Evolutionary conservation across 768 basidiomycete species (phyloP).

Genomic region (Leucogyrophana mollusca): DNA sequence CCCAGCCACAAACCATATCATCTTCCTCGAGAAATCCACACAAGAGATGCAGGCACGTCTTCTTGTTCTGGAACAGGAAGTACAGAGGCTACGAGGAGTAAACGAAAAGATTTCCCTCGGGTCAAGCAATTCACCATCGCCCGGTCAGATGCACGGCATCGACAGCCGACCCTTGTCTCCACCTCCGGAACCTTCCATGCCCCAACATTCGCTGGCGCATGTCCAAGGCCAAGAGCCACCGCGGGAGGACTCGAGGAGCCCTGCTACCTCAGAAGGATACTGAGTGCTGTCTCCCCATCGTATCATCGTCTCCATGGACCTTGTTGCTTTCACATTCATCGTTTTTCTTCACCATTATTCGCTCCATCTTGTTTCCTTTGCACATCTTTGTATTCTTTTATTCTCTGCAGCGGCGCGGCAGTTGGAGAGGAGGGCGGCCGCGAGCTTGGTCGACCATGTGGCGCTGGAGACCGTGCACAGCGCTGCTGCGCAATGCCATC

Average conservation of each 20-base stretch:
- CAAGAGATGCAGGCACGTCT: slow-evolving; percentile 71
- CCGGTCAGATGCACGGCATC: slow-evolving; percentile 38
- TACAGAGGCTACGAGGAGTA: slow-evolving; percentile 65
- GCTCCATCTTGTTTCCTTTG: slow-evolving; percentile 30
- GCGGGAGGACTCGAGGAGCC: slow-evolving; percentile 57
- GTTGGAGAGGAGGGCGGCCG: slow-evolving; percentile 14
- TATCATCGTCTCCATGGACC: slow-evolving; percentile 21
- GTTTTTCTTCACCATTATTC: slow-evolving; percentile 31
- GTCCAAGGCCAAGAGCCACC: slow-evolving; percentile 61
- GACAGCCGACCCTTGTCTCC: slow-evolving; percentile 60
- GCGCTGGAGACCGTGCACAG: slow-evolving; percentile 33
- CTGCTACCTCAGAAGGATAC: slow-evolving; percentile 29
- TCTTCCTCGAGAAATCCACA: slow-evolving; percentile 68
- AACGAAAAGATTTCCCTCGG: slow-evolving; percentile 84
- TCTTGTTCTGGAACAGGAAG: slow-evolving; percentile 63
- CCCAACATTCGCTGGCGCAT: slow-evolving; percentile 50
- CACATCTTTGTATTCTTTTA: slow-evolving; percentile 32
- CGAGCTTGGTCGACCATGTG: slow-evolving; percentile 19
- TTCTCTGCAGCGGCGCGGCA: slow-evolving; percentile 23
- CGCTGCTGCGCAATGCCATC: slow-evolving; percentile 27
- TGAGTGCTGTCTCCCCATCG: slow-evolving; percentile 18
- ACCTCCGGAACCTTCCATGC: slow-evolving; percentile 53
- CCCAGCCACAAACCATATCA: slow-evolving; percentile 78
- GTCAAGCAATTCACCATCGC: slow-evolving; percentile 54
- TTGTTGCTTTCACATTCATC: slow-evolving; percentile 29